Evolutionary conservation across 23 red algal genomes (phyloP).

Genomic region (Agarophyton chilense): DNA sequence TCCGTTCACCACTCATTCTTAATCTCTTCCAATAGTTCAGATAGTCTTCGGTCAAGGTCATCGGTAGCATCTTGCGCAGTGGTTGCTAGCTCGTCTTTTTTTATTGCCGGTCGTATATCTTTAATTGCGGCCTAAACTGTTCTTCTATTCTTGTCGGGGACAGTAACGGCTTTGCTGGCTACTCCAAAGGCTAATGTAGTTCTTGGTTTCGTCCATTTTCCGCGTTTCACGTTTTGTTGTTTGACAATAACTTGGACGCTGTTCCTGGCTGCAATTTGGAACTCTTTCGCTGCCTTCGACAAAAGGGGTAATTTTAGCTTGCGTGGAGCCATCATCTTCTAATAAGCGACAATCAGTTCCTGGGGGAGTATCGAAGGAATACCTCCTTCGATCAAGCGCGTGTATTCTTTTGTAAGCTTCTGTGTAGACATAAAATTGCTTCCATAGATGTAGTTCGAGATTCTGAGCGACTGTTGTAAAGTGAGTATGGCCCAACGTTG

Average conservation of each 20-base stretch:
- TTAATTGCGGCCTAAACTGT: not conserved
- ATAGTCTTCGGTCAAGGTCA: not conserved
- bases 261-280: not conserved
- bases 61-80: conserved; percentile 17
- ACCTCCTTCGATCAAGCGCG: not conserved
- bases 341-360: not conserved
- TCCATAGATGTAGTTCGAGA: conserved; percentile 42
- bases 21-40: not conserved
- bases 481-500: too few species aligned
- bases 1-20: not conserved
- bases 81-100: too few species aligned
- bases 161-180: not conserved
- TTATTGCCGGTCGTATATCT: not conserved
- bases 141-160: not conserved
- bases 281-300: conserved; percentile 12
- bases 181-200: not conserved
- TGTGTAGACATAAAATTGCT: conserved; percentile 9
- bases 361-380: not conserved
- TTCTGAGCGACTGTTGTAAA: not conserved
- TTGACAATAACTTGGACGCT: conserved; percentile 12
- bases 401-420: conserved; percentile 32
- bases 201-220: not conserved
- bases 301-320: conserved; percentile 32
- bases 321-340: not conserved
- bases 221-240: conserved; percentile 11